phyloP scores from a whole-genome alignment of 192 early-diverging fungal species.

The Coemansia sp. region DNA sequence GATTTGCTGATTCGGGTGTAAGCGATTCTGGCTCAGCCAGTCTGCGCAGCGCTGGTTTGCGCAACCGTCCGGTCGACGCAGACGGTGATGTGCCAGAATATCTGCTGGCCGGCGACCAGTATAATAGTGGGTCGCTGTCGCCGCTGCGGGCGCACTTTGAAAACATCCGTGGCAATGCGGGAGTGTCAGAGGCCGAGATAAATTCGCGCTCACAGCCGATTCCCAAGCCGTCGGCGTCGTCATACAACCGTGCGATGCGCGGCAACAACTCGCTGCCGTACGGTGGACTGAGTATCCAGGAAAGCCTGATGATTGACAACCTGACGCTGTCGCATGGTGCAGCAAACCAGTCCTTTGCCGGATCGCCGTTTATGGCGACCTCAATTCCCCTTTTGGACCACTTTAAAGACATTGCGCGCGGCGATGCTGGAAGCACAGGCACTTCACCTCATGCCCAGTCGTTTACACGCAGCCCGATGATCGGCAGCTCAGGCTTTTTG shows the following conservation, averaged over 20 bases:
- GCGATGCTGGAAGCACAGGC: slow-evolving; percentile 22
- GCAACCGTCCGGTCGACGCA: not conserved
- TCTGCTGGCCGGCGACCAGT: slow-evolving; percentile 7
- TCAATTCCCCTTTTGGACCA: slow-evolving; percentile 54
- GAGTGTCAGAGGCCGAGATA: slow-evolving; percentile 5
- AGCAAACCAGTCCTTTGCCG: slow-evolving; percentile 38
- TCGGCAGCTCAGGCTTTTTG: slow-evolving; percentile 21
- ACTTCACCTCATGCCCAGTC: slow-evolving; percentile 40
- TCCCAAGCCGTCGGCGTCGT: slow-evolving; percentile 26
- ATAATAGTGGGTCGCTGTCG: slow-evolving; percentile 14
- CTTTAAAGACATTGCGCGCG: slow-evolving; percentile 28
- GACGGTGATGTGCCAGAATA: slow-evolving; percentile 3
- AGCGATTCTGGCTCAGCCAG: not conserved
- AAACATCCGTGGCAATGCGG: slow-evolving; percentile 6
- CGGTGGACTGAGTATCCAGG: slow-evolving; percentile 45
- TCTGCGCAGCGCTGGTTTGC: not conserved
- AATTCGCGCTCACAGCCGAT: slow-evolving; percentile 48
- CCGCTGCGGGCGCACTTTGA: slow-evolving; percentile 29
- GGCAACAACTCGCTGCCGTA: slow-evolving; percentile 13
- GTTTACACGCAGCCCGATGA: slow-evolving; percentile 35
- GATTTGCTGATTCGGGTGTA: slow-evolving; percentile 1
- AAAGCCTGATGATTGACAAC: slow-evolving; percentile 49
- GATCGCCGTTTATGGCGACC: slow-evolving; percentile 45
- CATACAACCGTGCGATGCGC: slow-evolving; percentile 21
- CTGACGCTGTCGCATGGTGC: slow-evolving; percentile 41